Conservation (phyloP, 768 basidiomycete genomes). For the Boletus sensibilis region DNA sequence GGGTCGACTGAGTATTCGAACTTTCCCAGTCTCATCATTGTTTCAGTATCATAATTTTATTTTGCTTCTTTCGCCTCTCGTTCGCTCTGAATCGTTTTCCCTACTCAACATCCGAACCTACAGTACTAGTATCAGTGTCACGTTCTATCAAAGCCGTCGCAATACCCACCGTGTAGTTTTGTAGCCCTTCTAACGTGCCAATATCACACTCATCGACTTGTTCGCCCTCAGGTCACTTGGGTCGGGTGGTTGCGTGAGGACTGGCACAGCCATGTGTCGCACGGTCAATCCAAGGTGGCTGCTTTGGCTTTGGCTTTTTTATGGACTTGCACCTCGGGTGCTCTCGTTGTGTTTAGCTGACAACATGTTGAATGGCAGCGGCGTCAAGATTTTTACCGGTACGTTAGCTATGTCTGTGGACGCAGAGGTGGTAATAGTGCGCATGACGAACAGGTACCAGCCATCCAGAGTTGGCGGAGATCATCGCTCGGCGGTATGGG, state of each 20-base stretch:
- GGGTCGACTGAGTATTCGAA: constrained; percentile 26
- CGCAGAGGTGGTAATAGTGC: neutral
- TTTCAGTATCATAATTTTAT: constrained; percentile 33
- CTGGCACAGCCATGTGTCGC: constrained; percentile 19
- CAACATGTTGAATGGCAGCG: constrained; percentile 54
- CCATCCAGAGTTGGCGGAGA: constrained; percentile 93
- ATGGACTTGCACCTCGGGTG: constrained; percentile 10
- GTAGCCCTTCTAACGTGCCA: constrained; percentile 24
- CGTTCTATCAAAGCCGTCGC: constrained; percentile 25
- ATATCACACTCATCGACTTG: neutral
- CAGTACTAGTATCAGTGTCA: constrained; percentile 35
- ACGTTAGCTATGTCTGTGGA: constrained; percentile 20
- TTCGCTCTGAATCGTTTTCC: constrained; percentile 15
- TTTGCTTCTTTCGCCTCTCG: constrained; percentile 21
- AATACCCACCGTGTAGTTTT: constrained; percentile 39
- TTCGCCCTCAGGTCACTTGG: neutral
- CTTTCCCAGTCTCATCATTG: constrained; percentile 22
- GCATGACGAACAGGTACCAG: constrained; percentile 65
- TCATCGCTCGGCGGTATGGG: constrained; percentile 83
- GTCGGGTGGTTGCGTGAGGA: neutral
- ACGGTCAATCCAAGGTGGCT: constrained; percentile 10
- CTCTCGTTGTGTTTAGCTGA: constrained; percentile 15
- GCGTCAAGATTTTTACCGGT: constrained; percentile 63
- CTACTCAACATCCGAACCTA: constrained; percentile 20
- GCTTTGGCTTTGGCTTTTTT: constrained; percentile 17